These are phyloP conservation scores for Metschnikowia drakensbergensis DNA, from an alignment of 805 yeast genomes.

Conservation along the genomic window DNA sequence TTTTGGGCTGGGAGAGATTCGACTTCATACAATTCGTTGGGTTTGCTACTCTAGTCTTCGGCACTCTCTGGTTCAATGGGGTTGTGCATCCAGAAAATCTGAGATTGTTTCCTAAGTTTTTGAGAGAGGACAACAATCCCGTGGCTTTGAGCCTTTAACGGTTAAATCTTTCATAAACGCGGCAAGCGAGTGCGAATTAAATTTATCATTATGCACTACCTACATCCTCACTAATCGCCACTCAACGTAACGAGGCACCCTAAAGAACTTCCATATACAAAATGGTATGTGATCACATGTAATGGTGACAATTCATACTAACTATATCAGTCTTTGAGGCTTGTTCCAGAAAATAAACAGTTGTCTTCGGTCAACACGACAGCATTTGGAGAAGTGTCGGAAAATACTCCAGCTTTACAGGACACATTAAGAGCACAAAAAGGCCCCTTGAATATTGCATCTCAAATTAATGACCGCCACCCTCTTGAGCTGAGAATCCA, in stretches of 20 bases:
- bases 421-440: slow-evolving; percentile 64
- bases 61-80: slow-evolving; percentile 72
- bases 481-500: slow-evolving; percentile 76
- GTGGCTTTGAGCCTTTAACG: neutral
- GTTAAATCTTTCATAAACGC: neutral
- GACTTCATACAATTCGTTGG: slow-evolving; percentile 60
- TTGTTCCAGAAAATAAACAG: slow-evolving; percentile 52
- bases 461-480: slow-evolving; percentile 72
- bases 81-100: slow-evolving; percentile 53
- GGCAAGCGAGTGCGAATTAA: neutral
- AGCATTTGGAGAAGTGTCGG: slow-evolving; percentile 52
- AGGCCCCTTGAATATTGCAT: slow-evolving; percentile 58
- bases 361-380: slow-evolving; percentile 48
- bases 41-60: slow-evolving; percentile 58
- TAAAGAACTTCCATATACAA: neutral
- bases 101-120: slow-evolving; percentile 44
- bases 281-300: slow-evolving; percentile 10
- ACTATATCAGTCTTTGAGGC: slow-evolving; percentile 40
- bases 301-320: slow-evolving; percentile 4
- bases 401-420: slow-evolving; percentile 65
- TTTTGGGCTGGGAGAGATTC: slow-evolving; percentile 74
- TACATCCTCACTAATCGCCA: slow-evolving; percentile 2
- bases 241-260: neutral
- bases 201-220: slow-evolving; percentile 3
- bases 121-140: slow-evolving; percentile 21